Base-by-base conservation (phyloP, 176 grass and related monocot species). In the Musa schizocarpa region DNA sequence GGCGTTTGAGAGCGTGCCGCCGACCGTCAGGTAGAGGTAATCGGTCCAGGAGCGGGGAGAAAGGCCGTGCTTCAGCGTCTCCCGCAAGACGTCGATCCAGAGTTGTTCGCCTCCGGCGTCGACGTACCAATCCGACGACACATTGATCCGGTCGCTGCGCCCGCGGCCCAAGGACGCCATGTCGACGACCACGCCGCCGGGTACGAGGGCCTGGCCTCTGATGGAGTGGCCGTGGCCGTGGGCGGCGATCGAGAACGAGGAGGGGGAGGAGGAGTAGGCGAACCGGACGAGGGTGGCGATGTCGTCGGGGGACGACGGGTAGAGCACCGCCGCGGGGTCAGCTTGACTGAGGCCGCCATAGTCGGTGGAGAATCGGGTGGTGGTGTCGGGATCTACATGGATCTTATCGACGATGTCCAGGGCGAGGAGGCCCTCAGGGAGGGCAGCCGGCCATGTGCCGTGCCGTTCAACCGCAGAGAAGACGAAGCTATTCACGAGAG, bases 1-100 rank as follows among this genome's bases (percentile, higher is more conserved):
- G 1, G 85, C 92, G 68, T 96, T 96, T 24, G 92, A 96, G 74
- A 96, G 87, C 14, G 87, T 96, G 50, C 89, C 89, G 9, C 85
- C 87, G 49, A 96, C 79, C 0, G 88, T 89, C 71, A 88, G 21
- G 13, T 77, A 69, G 11, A 96, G 76, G 75, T 87, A 89, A 68
- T 96, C 88, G 10, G 82, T 87, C 77, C 84, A 96, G 48, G 76
- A 68, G 26, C 76, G 79, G 9, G 84, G 82, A 4, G 72, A 23
- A n/a, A 96, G 79, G 9, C 83, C 88, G 14, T 88, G 81, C 22
- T 56, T 9, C 9, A 88, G 81, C 63, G 88, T 63, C 54, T 74
- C 76, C 11, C 57, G 77, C 61, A 96, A 81, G 9, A 91, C 86
- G 49, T 91, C 79, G 25, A 59, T 21, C 91, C 91, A 90, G 7